Evolutionary conservation across 257 asterid genomes (phyloP).

Genomic region (Primulina eburnea): DNA sequence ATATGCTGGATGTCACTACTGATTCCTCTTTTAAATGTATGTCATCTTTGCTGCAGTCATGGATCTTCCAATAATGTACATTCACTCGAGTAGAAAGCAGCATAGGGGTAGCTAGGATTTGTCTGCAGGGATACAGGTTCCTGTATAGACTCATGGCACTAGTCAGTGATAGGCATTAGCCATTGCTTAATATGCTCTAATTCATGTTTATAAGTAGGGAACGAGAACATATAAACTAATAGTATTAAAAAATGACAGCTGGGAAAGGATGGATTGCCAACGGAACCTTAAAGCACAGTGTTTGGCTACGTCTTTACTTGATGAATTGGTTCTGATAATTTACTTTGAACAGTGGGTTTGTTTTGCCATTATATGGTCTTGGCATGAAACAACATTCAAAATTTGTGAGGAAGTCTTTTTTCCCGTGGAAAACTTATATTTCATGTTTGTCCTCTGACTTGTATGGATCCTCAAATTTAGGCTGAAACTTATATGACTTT

Average conservation of each 20-base stretch:
- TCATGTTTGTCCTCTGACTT: conserved; percentile 15
- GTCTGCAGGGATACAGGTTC: not conserved
- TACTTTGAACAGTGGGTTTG: conserved; percentile 14
- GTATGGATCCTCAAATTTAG: conserved; percentile 13
- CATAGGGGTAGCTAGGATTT: conserved; percentile 1
- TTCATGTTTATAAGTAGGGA: not conserved
- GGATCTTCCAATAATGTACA: not conserved
- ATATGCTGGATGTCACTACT: not conserved
- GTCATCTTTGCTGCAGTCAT: not conserved
- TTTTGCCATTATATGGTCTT: conserved; percentile 9
- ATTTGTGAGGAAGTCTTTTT: not conserved
- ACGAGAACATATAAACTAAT: not conserved
- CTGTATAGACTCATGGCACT: conserved; percentile 2
- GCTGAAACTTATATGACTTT: conserved; percentile 16
- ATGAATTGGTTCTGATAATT: conserved; percentile 20
- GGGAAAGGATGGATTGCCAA: conserved; percentile 5
- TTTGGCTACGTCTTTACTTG: conserved; percentile 16
- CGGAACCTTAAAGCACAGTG: not conserved
- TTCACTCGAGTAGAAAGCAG: not conserved
- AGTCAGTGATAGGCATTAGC: not conserved
- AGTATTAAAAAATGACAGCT: not conserved
- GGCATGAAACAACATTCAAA: not conserved
- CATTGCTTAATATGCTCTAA: not conserved
- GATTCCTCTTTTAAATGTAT: not conserved
- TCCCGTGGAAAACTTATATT: not conserved